These are phyloP conservation scores for Rhizophora mangle DNA, from an alignment of 345 rosid genomes.

Conservation along the genomic window DNA sequence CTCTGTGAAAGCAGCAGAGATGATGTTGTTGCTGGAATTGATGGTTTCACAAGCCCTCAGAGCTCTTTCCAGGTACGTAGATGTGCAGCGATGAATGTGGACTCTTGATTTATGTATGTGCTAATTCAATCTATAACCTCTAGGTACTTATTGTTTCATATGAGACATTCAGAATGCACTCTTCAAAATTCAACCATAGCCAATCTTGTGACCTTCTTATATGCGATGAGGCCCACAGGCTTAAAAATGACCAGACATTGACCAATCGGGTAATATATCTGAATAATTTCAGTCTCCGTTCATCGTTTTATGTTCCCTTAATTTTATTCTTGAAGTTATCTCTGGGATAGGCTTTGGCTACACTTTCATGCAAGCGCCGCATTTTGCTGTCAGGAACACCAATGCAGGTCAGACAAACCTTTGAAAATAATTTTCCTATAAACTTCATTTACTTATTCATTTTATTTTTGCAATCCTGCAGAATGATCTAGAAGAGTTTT, in stretches of 20 bases:
- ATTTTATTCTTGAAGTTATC: constrained; percentile 16
- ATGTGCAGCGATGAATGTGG: too few relatives aligned
- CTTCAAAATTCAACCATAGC: constrained; percentile 68
- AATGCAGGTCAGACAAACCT: constrained; percentile 67
- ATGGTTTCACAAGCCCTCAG: constrained; percentile 57
- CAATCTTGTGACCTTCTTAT: constrained; percentile 93
- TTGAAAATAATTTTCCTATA: not conserved
- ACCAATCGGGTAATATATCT: constrained; percentile 73
- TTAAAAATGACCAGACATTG: constrained; percentile 91
- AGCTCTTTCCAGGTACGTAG: constrained; percentile 66
- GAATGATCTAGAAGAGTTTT: constrained; percentile 99
- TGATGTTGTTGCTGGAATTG: constrained; percentile 89
- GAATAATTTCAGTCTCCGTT: constrained; percentile 2
- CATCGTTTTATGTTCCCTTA: constrained; percentile 12
- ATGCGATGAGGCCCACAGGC: constrained; percentile 98
- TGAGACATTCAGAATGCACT: constrained; percentile 97
- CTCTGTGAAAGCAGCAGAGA: constrained; percentile 95
- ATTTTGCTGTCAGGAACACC: constrained; percentile 97
- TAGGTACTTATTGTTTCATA: constrained; percentile 94
- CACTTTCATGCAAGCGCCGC: constrained; percentile 82
- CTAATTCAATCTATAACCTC: constrained; percentile 22
- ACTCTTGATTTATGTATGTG: constrained; percentile 7
- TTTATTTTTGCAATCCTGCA: constrained; percentile 30
- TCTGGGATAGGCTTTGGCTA: constrained; percentile 76
- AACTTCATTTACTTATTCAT: not conserved